Conservation (phyloP, 345 rosid genomes). For the Murraya paniculata region DNA sequence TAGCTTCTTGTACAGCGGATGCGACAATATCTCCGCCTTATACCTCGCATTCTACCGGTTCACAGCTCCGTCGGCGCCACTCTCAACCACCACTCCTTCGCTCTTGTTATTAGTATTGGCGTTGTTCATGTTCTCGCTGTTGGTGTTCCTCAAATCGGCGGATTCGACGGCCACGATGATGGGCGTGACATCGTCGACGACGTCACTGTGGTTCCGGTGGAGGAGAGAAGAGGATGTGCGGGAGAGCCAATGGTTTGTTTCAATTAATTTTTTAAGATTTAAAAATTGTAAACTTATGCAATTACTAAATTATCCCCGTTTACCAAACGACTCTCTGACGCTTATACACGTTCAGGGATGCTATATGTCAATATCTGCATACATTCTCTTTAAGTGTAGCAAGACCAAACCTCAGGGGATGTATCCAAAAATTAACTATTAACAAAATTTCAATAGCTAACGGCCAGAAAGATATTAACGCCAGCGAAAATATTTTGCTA, state of each 20-base stretch:
- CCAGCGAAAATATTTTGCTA: too few relatives aligned
- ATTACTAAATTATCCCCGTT: too few relatives aligned
- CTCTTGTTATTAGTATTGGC: constrained; percentile 26
- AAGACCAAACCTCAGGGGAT: too few relatives aligned
- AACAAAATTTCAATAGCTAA: too few relatives aligned
- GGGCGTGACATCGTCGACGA: constrained; percentile 50
- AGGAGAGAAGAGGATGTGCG: constrained; percentile 61
- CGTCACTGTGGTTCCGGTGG: constrained; percentile 49
- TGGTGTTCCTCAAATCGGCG: constrained; percentile 33
- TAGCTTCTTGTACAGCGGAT: constrained; percentile 86
- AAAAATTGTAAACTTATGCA: too few relatives aligned
- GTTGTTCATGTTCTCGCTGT: constrained; percentile 30
- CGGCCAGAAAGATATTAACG: too few relatives aligned
- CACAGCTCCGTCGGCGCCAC: constrained; percentile 46
- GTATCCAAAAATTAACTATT: too few relatives aligned
- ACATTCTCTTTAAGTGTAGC: too few relatives aligned
- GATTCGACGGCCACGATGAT: constrained; percentile 51
- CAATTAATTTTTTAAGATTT: too few relatives aligned
- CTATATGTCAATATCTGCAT: too few relatives aligned
- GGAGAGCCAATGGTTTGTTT: constrained; percentile 35
- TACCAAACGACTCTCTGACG: too few relatives aligned
- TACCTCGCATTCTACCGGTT: constrained; percentile 84
- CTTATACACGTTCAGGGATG: too few relatives aligned
- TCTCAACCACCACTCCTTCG: constrained; percentile 40
- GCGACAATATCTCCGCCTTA: constrained; percentile 83